Base-by-base conservation (phyloP, 139 green algal species). In the Auxenochlorella protothecoides region DNA sequence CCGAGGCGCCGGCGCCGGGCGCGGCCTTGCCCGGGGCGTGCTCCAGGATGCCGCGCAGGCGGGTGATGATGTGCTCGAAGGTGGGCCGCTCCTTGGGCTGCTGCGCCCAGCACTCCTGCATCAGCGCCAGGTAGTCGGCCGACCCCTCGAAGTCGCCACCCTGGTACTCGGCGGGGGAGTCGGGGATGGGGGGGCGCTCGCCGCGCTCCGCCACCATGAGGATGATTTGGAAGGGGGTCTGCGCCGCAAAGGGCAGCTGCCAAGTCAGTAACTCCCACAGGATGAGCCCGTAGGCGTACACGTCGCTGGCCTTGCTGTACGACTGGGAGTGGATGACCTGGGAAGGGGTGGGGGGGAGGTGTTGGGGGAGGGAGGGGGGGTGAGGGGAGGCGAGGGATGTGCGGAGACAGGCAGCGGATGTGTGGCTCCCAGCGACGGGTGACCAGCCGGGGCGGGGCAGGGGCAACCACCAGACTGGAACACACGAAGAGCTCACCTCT, bases 261-360 rank as follows among this genome's bases (percentile, higher is more conserved):
- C 88, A 96, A 13, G 91, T 95, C 15, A 93, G 72, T 78, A 96
- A 66, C 84, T 89, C 81, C 84, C 75, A 84, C 66, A 84, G 54
- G 64, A 86, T 75, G 7, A 86, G 55, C 10, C 75, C 75, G 68
- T 79, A 83, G 65, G 63, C 69, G 65, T 80, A 85, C 27, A 86
- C 81, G 62, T 86, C 81, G 44, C 72, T 69, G n/a, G 70, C 72
- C 68, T 77, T 78, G 62, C 27, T 71, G 74, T 76, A 86, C 12
- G 63, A 60, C 71, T 82, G 73, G 57, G 51, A 5, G 51, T 54
- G 55, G 54, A 78, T 78, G 65, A 78, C 67, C 72, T 72, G 59
- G 27, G 27, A 44, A 44, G 27, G 27, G 27, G 27, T 44, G 27
- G 27, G 27, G 27, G 27, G 27, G 27, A 44, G 1, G 27, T 44